These are phyloP conservation scores for Aureobasidium sp. DNA, from an alignment of 2,329 filamentous ascomycete species.

Conservation along the genomic window DNA sequence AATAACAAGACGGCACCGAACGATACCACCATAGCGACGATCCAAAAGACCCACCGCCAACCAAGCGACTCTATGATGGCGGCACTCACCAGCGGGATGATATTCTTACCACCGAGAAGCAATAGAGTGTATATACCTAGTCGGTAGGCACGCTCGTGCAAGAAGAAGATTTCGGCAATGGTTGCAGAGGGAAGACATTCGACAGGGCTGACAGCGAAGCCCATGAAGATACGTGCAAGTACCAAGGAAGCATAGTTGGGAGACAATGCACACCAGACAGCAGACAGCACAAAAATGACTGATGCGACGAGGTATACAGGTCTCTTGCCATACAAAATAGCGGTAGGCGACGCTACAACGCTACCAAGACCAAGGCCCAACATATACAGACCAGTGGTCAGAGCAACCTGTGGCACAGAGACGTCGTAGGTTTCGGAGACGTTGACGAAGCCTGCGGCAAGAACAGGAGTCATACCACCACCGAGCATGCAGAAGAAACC, in stretches of 20 bases:
- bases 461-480: conserved; percentile 81
- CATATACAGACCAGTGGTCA: conserved; percentile 92
- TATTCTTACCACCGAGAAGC: conserved; percentile 76
- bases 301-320: conserved; percentile 78
- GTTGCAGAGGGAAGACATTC: conserved; percentile 90
- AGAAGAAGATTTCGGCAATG: conserved; percentile 91
- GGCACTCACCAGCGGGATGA: conserved; percentile 80
- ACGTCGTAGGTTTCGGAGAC: conserved; percentile 62
- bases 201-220: conserved; percentile 78
- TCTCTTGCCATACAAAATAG: conserved; percentile 83
- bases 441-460: conserved; percentile 82
- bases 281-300: conserved; percentile 66
- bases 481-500: conserved; percentile 91
- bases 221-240: conserved; percentile 76
- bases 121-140: conserved; percentile 89
- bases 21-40: conserved; percentile 72
- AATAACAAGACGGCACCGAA: conserved; percentile 66
- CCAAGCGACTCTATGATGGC: conserved; percentile 67
- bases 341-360: conserved; percentile 78
- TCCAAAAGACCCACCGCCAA: conserved; percentile 60
- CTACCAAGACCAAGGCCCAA: conserved; percentile 81
- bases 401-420: conserved; percentile 61
- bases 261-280: conserved; percentile 80
- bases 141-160: conserved; percentile 87
- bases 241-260: conserved; percentile 73